Conservation (phyloP, 192 early-diverging fungal species). For the Radiomyces spectabilis region DNA sequence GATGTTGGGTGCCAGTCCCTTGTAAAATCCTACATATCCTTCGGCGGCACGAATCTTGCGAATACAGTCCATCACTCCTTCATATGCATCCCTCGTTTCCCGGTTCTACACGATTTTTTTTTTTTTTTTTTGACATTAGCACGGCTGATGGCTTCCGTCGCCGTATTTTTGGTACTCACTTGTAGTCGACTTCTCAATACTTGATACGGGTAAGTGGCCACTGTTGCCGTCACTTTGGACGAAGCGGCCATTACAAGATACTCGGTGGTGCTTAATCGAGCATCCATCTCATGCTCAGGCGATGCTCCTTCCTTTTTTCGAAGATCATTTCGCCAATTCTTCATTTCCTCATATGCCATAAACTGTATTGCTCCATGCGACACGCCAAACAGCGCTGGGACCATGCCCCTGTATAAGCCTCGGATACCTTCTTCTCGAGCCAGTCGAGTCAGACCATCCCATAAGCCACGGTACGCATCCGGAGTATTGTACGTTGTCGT, state of each 20-base stretch:
- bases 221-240: constrained; percentile 82
- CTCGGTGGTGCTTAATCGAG: constrained; percentile 52
- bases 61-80: constrained; percentile 64
- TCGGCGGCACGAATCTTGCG: constrained; percentile 66
- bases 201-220: constrained; percentile 91
- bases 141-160: neutral
- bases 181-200: constrained; percentile 84
- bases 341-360: constrained; percentile 98
- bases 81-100: constrained; percentile 48
- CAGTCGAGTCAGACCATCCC: constrained; percentile 53
- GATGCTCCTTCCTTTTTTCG: constrained; percentile 24
- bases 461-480: constrained; percentile 57
- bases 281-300: constrained; percentile 7
- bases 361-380: constrained; percentile 98
- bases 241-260: constrained; percentile 77
- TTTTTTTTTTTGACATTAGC: neutral
- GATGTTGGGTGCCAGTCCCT: constrained; percentile 83
- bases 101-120: constrained; percentile 19
- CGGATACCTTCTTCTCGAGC: constrained; percentile 59
- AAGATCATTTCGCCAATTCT: constrained; percentile 49
- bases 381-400: constrained; percentile 85
- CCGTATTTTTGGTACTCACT: constrained; percentile 37
- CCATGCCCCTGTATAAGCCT: constrained; percentile 73
- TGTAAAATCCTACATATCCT: constrained; percentile 81
- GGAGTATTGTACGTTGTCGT: constrained; percentile 51